Conservation (phyloP, 2,329 filamentous ascomycete species). For the Dryadomyces sulphureus region DNA sequence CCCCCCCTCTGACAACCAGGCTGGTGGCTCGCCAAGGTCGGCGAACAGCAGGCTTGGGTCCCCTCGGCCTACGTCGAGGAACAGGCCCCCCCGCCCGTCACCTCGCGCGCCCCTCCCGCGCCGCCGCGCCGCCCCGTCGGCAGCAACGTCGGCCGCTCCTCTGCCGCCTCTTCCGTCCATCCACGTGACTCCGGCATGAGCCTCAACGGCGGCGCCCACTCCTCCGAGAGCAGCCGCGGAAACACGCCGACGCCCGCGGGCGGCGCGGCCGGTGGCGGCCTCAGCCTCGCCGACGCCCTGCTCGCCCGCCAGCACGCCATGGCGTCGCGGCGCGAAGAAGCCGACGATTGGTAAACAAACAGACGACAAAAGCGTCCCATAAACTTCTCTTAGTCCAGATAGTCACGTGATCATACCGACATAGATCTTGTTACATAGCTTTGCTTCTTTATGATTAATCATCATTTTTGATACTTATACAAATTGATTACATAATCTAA, state of each 20-base stretch:
- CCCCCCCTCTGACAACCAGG: constrained; percentile 40
- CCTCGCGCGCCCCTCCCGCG: constrained; percentile 51
- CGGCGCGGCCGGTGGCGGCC: constrained; percentile 54
- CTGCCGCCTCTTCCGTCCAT: constrained; percentile 48
- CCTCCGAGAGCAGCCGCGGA: constrained; percentile 37
- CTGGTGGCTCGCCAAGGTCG: constrained; percentile 87
- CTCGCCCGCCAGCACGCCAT: constrained; percentile 63
- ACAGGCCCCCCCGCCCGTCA: constrained; percentile 44
- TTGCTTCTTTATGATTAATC: too few species aligned
- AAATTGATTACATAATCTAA: neutral
- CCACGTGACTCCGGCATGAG: constrained; percentile 60
- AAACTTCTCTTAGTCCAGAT: neutral
- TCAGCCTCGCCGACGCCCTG: constrained; percentile 68
- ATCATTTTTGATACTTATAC: neutral
- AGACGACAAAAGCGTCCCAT: too few species aligned
- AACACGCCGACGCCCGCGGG: constrained; percentile 58
- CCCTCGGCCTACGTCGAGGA: constrained; percentile 92
- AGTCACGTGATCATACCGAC: too few species aligned
- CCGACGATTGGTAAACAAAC: constrained; percentile 48
- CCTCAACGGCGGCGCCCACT: constrained; percentile 36
- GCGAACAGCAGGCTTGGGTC: constrained; percentile 69
- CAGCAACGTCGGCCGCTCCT: constrained; percentile 45
- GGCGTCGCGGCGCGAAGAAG: constrained; percentile 53
- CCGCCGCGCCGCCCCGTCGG: constrained; percentile 63
- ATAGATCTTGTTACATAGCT: neutral